Conservation (phyloP, 371 early-diverging fungal species). For the Mucor indicus region DNA sequence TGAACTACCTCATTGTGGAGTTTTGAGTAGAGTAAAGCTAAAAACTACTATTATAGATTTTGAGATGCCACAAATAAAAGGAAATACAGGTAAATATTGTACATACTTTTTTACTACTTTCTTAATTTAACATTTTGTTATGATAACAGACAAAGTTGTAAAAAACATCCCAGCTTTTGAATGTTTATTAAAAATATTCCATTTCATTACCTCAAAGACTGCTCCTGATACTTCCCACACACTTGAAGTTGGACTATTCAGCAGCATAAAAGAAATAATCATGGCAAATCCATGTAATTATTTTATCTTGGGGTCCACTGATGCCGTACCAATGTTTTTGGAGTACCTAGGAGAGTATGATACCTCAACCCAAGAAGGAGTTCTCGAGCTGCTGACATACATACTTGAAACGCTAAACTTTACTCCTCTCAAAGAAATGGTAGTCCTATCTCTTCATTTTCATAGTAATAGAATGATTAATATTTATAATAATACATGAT, state of each 20-base stretch:
- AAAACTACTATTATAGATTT: conserved; percentile 8
- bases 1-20: conserved; percentile 57
- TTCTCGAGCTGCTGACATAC: conserved; percentile 54
- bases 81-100: no score
- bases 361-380: conserved; percentile 44
- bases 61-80: conserved; percentile 15
- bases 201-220: conserved; percentile 30
- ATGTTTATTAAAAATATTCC: conserved; percentile 37
- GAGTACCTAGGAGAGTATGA: conserved; percentile 54
- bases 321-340: conserved; percentile 51
- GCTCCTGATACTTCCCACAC: conserved; percentile 9
- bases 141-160: conserved; percentile 26
- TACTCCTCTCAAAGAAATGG: conserved; percentile 64
- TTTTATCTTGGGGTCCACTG: conserved; percentile 46
- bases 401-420: conserved; percentile 63
- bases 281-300: conserved; percentile 51
- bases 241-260: conserved; percentile 30
- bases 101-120: no score
- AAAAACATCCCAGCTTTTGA: conserved; percentile 50
- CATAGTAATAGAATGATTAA: conserved; percentile 56
- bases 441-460: conserved; percentile 59
- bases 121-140: no score
- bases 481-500: background rate
- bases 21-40: conserved; percentile 56
- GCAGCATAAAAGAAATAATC: conserved; percentile 38